These are phyloP conservation scores for Paramecium sexaurelia DNA, from an alignment of 73 alveolate species.

Conservation along the genomic window DNA sequence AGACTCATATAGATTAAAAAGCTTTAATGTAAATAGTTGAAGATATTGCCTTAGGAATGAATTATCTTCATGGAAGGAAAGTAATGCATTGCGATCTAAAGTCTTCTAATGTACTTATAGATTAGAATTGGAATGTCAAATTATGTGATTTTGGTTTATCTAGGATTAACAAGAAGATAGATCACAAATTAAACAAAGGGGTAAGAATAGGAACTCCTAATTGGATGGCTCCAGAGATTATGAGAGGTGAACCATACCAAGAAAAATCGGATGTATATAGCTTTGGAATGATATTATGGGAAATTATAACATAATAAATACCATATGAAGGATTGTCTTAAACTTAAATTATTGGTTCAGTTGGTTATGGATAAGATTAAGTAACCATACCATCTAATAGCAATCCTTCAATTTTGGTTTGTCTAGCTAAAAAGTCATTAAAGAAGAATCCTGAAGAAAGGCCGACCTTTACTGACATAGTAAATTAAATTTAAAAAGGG, in stretches of 20 bases:
- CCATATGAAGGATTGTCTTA: conserved; percentile 62
- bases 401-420: conserved; percentile 2
- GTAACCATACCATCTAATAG: conserved; percentile 25
- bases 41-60: conserved; percentile 90
- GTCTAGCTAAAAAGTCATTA: conserved; percentile 11
- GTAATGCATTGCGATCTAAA: conserved; percentile 95
- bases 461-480: conserved; percentile 54
- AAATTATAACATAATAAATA: conserved; percentile 39
- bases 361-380: conserved; percentile 59
- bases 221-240: conserved; percentile 95
- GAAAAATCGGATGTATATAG: conserved; percentile 83
- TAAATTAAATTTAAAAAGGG: conserved; percentile 17
- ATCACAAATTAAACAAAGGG: background rate
- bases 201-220: conserved; percentile 79
- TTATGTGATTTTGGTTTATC: conserved; percentile 95
- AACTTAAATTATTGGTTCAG: conserved; percentile 58
- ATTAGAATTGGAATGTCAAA: conserved; percentile 92
- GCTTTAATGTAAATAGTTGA: conserved; percentile 85
- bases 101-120: conserved; percentile 86
- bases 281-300: conserved; percentile 87
- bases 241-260: conserved; percentile 81
- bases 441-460: conserved; percentile 50
- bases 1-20: conserved; percentile 72
- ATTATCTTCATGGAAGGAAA: conserved; percentile 90
- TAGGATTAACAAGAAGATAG: conserved; percentile 71